These are phyloP conservation scores for Andrographis paniculata DNA, from an alignment of 305 asterid species.

Conservation along the genomic window DNA sequence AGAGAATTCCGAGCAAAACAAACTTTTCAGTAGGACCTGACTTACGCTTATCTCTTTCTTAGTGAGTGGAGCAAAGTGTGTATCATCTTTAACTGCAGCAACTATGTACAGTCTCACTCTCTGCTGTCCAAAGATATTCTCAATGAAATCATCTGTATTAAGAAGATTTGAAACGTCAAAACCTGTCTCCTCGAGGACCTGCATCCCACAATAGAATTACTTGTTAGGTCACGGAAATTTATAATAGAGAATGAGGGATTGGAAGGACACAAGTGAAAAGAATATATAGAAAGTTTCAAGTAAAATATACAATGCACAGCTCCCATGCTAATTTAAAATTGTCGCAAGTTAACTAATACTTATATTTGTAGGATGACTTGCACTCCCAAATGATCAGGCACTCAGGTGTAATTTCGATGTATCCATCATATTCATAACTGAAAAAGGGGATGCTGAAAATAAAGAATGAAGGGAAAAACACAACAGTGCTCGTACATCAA, in stretches of 20 bases:
- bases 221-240: too few species aligned
- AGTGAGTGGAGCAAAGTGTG: slow-evolving; percentile 65
- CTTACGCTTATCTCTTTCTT: slow-evolving; percentile 91
- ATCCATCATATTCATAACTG: neutral
- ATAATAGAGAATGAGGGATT: neutral
- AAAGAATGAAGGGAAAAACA: neutral
- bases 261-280: neutral
- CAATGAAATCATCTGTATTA: slow-evolving; percentile 53
- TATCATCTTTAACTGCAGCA: slow-evolving; percentile 67
- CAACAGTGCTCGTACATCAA: neutral
- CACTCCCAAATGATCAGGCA: neutral
- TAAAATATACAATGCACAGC: neutral
- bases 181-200: slow-evolving; percentile 79
- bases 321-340: too few species aligned
- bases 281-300: neutral
- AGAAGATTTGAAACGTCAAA: slow-evolving; percentile 64
- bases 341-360: neutral
- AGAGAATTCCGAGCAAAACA: neutral
- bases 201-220: slow-evolving; percentile 20
- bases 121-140: slow-evolving; percentile 87
- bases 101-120: slow-evolving; percentile 75
- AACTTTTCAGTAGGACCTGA: slow-evolving; percentile 6
- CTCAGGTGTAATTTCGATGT: too few species aligned
- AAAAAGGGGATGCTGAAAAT: neutral
- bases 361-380: neutral